Evolutionary conservation across 768 basidiomycete species (phyloP), one percentile per base, ranked within the genome.

Genomic region (Serendipita vermifera): DNA sequence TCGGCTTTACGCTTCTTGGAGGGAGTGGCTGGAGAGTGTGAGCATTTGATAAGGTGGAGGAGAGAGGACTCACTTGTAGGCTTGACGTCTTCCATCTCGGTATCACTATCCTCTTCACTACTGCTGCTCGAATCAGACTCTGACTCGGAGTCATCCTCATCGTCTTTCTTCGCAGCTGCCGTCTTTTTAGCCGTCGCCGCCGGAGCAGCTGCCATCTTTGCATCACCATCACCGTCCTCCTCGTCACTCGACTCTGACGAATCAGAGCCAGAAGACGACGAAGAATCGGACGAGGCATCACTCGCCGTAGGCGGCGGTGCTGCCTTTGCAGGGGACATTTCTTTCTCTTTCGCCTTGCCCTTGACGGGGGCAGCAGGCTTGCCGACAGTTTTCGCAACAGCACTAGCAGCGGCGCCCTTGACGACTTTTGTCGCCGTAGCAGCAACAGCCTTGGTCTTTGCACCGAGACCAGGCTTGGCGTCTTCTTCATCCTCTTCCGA

Each of bases 1-100:
- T 81, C 79, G 27, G 86, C 87, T 71, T 93, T 93, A 63, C 91
- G 83, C 71, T 94, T 94, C 59, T 77, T 82, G 75, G 62, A 22
- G 59, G 27, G 1, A 20, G 26, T 38, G 35, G 54, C 22, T 33
- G 22, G 32, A 55, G 53, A 15, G 26, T 33, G 51, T 59, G 57
- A 38, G 13, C 7, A 11, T 15, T 26, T n/a, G 54, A 29, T 7
- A 26, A 29, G 48, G n/a, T 38, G 32, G 35, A 17, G 24, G 13
- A 38, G 38, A 9, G 15, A 61, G 20, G 36, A 64, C 64, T 33
- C 39, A 77, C 77, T 51, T 5, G 55, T 6, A 20, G 61, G 38
- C 38, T 56, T 36, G 22, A 43, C 54, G 20, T 61, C 60, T 39
- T 61, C 59, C 60, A 61, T 61, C 22, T 53, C 35, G 31, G 54